These are phyloP conservation scores for Aspergillus nidulans DNA, from an alignment of 495 filamentous ascomycete species.

Conservation along the genomic window DNA sequence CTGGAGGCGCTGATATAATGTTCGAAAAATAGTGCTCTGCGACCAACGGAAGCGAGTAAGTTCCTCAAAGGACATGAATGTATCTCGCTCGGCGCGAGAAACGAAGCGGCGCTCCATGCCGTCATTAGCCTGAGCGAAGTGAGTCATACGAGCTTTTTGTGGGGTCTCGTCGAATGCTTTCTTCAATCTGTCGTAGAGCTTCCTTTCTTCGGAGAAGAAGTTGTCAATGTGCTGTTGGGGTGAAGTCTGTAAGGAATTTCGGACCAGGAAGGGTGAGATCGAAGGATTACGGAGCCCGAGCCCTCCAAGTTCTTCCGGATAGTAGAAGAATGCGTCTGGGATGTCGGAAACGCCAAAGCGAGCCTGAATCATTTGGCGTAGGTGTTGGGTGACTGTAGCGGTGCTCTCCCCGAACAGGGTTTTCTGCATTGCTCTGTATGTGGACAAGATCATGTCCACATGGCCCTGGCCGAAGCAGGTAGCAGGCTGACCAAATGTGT, in stretches of 20 bases:
- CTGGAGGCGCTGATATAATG: constrained; percentile 23
- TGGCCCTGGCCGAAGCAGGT: constrained; percentile 54
- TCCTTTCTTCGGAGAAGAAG: constrained; percentile 35
- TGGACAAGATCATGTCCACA: constrained; percentile 51
- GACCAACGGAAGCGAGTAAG: constrained; percentile 40
- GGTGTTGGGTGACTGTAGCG: constrained; percentile 40
- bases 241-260: constrained; percentile 25
- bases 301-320: constrained; percentile 49
- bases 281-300: constrained; percentile 55
- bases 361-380: constrained; percentile 42
- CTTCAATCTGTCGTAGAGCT: constrained; percentile 29
- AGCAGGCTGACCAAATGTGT: constrained; percentile 55
- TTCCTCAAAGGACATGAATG: constrained; percentile 48
- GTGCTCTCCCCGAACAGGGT: constrained; percentile 34
- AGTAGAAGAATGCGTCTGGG: constrained; percentile 56
- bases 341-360: constrained; percentile 51
- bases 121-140: background rate
- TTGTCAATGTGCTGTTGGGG: constrained; percentile 29
- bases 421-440: constrained; percentile 51
- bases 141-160: constrained; percentile 6
- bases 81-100: constrained; percentile 1
- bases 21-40: constrained; percentile 15
- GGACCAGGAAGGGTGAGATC: constrained; percentile 38
- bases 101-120: background rate
- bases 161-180: constrained; percentile 27